Evolutionary conservation across 148 eudicot species (phyloP), one percentile per base, ranked within the genome.

Genomic region (Arbutus unedo): DNA sequence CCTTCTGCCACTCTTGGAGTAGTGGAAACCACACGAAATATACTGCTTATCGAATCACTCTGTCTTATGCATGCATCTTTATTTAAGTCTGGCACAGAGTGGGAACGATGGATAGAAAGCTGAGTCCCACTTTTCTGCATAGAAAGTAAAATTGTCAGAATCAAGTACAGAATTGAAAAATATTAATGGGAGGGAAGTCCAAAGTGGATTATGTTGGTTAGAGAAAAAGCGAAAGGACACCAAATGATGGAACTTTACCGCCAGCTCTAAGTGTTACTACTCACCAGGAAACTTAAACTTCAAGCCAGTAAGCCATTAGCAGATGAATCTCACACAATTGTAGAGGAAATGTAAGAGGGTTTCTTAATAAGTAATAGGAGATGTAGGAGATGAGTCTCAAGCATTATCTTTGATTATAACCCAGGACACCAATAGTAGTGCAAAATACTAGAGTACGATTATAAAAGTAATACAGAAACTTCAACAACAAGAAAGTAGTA

Each of bases 71-170:
- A 89, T 80, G 91, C 95, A 79, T 94, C 93, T 91, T 94, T 90
- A 79, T 87, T 85, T 41, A 97, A 86, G 71, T 50, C 87, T 6
- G 99, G 99, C 50, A 97, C 97, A 62, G 99, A 97, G 64, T 59
- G 92, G 72, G 98, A 92, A 50, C 99, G 96, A 79, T 88, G 93
- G 9, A 94, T 91, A 62, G 85, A 82, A 66, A 84, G 72, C 72
- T 80, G 90, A 55, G 79, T 74, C 66, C 78, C 89, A 77, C 85
- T 87, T 87, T 88, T 97, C 98, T 95, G 92, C 64, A 82, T 81
- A 86, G 74, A 13, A 78, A 82, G 76, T 54, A 88, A 77, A 66
- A 79, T 48, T 81, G 83, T 76, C 79, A 85, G 89, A 89, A 74
- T 45, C 76, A 81, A 77, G 50, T 76, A 56, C 43, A 78, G 38